Percentiles rank a stretch among this genome's conserved stretches.
Evolutionary conservation across 2,329 filamentous ascomycete genomes (phyloP).

Genomic region (Samsoniella hepiali): DNA sequence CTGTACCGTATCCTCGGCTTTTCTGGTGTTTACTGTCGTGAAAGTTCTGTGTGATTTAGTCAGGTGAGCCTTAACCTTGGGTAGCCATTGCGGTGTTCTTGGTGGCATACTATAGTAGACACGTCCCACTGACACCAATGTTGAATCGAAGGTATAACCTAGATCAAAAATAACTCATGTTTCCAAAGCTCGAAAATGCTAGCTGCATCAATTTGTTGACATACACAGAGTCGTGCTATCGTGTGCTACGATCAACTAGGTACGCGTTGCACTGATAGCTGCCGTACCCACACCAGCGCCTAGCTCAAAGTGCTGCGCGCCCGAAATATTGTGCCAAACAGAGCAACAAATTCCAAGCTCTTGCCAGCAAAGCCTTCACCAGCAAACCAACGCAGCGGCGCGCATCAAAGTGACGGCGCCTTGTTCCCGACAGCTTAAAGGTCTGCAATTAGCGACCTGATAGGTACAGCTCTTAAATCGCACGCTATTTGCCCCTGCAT

Average conservation of each 20-base stretch:
- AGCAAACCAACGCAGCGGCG: not conserved
- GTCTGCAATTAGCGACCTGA: not conserved
- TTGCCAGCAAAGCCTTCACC: not conserved
- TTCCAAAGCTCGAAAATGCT: too few relatives aligned
- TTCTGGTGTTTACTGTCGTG: too few relatives aligned
- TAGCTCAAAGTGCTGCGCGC: constrained; percentile 12
- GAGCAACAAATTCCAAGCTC: constrained; percentile 2
- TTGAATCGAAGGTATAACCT: too few relatives aligned
- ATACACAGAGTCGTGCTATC: not conserved
- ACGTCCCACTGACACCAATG: too few relatives aligned
- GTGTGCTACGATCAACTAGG: not conserved
- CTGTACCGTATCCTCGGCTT: too few relatives aligned
- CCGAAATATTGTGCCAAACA: constrained; percentile 6
- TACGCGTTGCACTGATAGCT: not conserved
- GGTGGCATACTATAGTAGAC: too few relatives aligned
- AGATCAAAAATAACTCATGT: too few relatives aligned
- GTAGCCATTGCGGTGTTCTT: too few relatives aligned
- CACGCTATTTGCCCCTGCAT: not conserved
- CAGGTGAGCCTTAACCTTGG: too few relatives aligned
- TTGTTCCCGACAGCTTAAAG: not conserved
- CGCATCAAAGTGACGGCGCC: not conserved
- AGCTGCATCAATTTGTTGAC: too few relatives aligned
- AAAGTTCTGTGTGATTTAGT: too few relatives aligned
- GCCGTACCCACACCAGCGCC: not conserved
- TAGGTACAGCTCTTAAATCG: not conserved